Base-by-base conservation (phyloP, 768 basidiomycete species). In the Podaxis sp. region DNA sequence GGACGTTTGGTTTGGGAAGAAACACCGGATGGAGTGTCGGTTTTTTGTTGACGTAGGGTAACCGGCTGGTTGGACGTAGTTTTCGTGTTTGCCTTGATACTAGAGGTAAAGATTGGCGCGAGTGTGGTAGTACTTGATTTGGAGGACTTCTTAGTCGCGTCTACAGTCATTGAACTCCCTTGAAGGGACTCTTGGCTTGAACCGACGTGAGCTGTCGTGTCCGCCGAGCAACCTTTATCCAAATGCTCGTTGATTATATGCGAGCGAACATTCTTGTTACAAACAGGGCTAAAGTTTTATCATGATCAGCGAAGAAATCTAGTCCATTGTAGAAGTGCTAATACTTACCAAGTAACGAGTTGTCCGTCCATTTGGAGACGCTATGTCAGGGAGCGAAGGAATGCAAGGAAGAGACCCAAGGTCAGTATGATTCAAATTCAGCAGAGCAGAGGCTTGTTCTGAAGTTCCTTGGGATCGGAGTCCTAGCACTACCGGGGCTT, bases 201-300 rank as follows among this genome's bases (percentile, higher is more conserved):
- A 57, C 33, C 8, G 8, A 33, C 33, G 33, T 27, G 11, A 40
- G 15, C 46, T 38, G 50, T 49, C 61, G 66, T 60, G 55, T 41
- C n/a, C 27, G 50, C 24, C 25, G 69, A 66, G 47, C 85, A 85
- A 46, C 71, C 71, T 41, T 73, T 79, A 66, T 87, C 85, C 17
- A 87, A 70, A 57, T 87, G 85, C 37, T 65, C 65, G 68, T 86
- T 86, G 61, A 87, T 85, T 60, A 69, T 62, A 47, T 64, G 65
- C 50, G 77, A 75, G 24, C 72, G 64, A 22, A 86, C 82, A 12
- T 70, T 63, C 51, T 70, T 72, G 4, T 75, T 77, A 67, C 85
- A 86, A 51, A 83, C 76, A 12, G 85, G 85, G 58, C 85, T 85
- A 61, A 22, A 59, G 33, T 13, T n/a, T 24, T 12, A 40, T 43